Evolutionary conservation across 2,329 filamentous ascomycete genomes (phyloP), one percentile per base, ranked within the genome.

Genomic region (Volutella citrinella): DNA sequence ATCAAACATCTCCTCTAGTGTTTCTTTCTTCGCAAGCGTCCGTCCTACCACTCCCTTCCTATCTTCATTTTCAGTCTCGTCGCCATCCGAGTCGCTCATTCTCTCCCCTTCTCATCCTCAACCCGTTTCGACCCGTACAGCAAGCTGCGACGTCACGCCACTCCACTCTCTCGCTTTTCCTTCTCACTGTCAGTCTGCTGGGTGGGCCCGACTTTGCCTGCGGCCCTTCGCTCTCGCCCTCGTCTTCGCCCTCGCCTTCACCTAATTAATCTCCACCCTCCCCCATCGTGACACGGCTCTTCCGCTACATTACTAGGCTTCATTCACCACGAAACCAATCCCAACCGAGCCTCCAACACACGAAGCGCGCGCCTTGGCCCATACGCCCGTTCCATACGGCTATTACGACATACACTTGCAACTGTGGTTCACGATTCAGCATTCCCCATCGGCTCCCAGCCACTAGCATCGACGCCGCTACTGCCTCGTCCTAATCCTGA

Each of bases 131-230:
- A 42, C 43, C 32, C 30, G 27, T 35, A 21, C 22, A 11, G 23
- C 11, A 37, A 46, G 25, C 34, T 38, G 43, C 37, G 31, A 41
- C 35, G 39, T 42, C 32, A 36, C 34, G 39, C 48, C 42, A 52
- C 46, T 52, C 44, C 49, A 40, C 46, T 35, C 41, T 50, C 30
- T 34, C 19, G n/a, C n/a, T n/a, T n/a, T n/a, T n/a, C n/a, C n/a
- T 31, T 29, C 27, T 35, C 13, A 33, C 13, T 32, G 32, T 36
- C 32, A 27, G 22, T 25, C 24, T 17, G 30, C 24, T 30, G 18
- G 30, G 26, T 27, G 25, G n/a, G n/a, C n/a, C n/a, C n/a, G n/a
- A n/a, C n/a, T n/a, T n/a, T n/a, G n/a, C n/a, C n/a, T n/a, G n/a
- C n/a, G n/a, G n/a, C n/a, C n/a, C n/a, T n/a, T n/a, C n/a, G n/a